Evolutionary conservation across 192 early-diverging fungal genomes (phyloP).

Genomic region (Funneliformis mosseae): DNA sequence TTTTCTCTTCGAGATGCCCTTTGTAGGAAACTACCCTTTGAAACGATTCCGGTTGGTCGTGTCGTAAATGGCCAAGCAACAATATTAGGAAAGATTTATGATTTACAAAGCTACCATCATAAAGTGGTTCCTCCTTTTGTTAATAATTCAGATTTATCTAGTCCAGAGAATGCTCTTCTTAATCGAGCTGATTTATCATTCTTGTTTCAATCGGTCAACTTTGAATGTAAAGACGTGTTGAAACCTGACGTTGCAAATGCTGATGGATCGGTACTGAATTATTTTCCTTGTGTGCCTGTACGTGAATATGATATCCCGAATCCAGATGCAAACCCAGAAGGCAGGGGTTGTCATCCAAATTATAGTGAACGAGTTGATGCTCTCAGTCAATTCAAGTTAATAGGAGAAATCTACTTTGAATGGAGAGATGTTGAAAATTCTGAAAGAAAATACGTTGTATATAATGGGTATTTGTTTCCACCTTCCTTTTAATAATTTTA

Average conservation of each 20-base stretch:
- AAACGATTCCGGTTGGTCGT: conserved; percentile 42
- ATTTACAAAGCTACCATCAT: conserved; percentile 46
- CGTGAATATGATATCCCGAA: conserved; percentile 48
- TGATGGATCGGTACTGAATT: conserved; percentile 50
- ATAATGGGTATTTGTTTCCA: conserved; percentile 57
- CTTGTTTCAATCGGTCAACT: conserved; percentile 77
- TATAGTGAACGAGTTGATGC: conserved; percentile 44
- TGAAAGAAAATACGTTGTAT: conserved; percentile 64
- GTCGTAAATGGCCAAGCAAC: conserved; percentile 48
- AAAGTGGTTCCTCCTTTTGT: conserved; percentile 17
- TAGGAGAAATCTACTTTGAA: conserved; percentile 66
- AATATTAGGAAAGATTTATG: conserved; percentile 67
- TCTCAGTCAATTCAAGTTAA: conserved; percentile 39
- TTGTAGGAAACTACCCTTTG: conserved; percentile 46
- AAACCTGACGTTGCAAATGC: conserved; percentile 30
- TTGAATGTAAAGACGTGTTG: conserved; percentile 64
- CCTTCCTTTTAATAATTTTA: not conserved
- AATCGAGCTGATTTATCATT: conserved; percentile 75
- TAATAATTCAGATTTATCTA: not conserved
- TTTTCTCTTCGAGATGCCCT: conserved; percentile 77
- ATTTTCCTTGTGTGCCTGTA: conserved; percentile 72
- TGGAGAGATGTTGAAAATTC: conserved; percentile 64
- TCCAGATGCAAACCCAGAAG: conserved; percentile 48
- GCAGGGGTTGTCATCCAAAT: conserved; percentile 62
- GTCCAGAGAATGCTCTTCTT: conserved; percentile 39